These are phyloP conservation scores for Fusarium anguioides DNA, from an alignment of 2,329 filamentous ascomycete genomes.

Conservation along the genomic window DNA sequence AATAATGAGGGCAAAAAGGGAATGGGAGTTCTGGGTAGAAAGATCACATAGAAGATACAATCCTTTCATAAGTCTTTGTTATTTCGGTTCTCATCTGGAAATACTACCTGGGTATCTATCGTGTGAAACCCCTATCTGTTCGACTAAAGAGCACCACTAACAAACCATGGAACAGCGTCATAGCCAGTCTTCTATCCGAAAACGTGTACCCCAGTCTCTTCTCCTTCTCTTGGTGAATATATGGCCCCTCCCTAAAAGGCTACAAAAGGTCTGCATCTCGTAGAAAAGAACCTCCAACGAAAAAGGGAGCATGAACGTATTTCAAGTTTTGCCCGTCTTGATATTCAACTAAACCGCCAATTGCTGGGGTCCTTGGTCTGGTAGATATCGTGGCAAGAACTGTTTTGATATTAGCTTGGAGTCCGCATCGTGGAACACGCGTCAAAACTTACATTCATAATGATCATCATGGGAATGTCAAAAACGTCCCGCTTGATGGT, in stretches of 20 bases:
- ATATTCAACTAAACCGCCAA: conserved; percentile 59
- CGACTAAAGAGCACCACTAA: conserved; percentile 11
- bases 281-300: conserved; percentile 33
- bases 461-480: conserved; percentile 98
- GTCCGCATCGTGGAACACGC: background rate
- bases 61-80: conserved; percentile 20
- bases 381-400: conserved; percentile 71
- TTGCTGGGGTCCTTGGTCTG: conserved; percentile 66
- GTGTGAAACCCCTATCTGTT: conserved; percentile 30
- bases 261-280: conserved; percentile 29
- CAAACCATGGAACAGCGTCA: conserved; percentile 24
- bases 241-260: conserved; percentile 28
- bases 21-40: conserved; percentile 40
- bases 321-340: conserved; percentile 13
- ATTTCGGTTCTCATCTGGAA: conserved; percentile 33
- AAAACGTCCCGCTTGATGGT: conserved; percentile 96
- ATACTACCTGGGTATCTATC: conserved; percentile 44
- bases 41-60: conserved; percentile 36
- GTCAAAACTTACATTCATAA: conserved; percentile 86
- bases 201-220: conserved; percentile 1
- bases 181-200: conserved; percentile 22
- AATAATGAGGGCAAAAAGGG: conserved; percentile 21
- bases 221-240: conserved; percentile 1
- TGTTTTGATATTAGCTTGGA: conserved; percentile 42
- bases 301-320: conserved; percentile 44